These are phyloP conservation scores for Russula sp. DNA, from an alignment of 768 basidiomycete species.

Conservation along the genomic window DNA sequence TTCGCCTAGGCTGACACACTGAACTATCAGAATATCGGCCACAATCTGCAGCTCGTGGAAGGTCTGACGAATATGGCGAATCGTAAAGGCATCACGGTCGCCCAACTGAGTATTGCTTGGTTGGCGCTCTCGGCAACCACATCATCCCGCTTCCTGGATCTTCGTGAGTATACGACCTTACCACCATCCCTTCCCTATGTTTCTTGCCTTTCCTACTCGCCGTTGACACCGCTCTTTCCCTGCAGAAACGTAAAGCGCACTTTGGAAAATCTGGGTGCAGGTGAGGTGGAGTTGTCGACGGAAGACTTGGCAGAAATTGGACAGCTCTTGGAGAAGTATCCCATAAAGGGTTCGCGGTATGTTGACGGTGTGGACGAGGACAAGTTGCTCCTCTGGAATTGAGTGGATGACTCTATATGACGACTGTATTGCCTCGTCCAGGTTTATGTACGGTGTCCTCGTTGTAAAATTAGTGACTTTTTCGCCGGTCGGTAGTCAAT, in stretches of 20 bases:
- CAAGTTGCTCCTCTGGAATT: constrained; percentile 38
- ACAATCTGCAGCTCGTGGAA: constrained; percentile 45
- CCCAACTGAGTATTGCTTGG: constrained; percentile 43
- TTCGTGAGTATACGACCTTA: constrained; percentile 35
- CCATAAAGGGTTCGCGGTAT: constrained; percentile 45
- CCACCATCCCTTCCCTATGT: neutral
- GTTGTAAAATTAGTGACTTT: neutral
- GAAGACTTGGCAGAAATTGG: constrained; percentile 43
- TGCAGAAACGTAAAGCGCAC: constrained; percentile 43
- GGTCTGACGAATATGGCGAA: constrained; percentile 41
- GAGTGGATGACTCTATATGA: constrained; percentile 11
- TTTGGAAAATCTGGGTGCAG: constrained; percentile 43
- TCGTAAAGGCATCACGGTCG: constrained; percentile 43
- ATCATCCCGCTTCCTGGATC: constrained; percentile 51
- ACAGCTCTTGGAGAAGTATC: constrained; percentile 37
- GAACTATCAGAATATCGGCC: constrained; percentile 38
- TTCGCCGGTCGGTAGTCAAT: neutral
- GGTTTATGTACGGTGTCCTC: neutral
- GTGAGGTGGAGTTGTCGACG: constrained; percentile 37
- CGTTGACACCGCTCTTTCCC: neutral
- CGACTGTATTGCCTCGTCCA: neutral
- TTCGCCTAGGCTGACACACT: neutral
- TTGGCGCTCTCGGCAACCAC: constrained; percentile 37
- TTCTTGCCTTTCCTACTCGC: neutral
- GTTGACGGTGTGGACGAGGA: constrained; percentile 28